These are phyloP conservation scores for Avena eriantha DNA, from an alignment of 176 grass and related monocot species.

Conservation along the genomic window DNA sequence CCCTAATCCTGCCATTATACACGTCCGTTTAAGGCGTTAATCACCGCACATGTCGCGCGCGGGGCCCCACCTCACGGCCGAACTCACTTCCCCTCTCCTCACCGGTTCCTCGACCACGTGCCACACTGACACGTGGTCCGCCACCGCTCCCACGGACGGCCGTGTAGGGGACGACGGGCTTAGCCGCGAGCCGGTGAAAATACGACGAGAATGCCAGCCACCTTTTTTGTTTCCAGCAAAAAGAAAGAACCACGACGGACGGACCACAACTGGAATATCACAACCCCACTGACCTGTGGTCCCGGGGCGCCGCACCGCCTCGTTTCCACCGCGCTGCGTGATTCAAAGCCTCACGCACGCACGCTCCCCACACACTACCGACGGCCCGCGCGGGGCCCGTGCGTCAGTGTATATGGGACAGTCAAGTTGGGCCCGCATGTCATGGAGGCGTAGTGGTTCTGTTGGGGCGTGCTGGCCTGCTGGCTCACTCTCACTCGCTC, in stretches of 20 bases:
- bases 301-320: background rate
- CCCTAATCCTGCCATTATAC: background rate
- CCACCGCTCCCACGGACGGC: background rate
- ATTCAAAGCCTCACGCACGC: background rate
- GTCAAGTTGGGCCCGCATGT: background rate
- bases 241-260: background rate
- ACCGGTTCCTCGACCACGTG: background rate
- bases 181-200: slow-evolving; percentile 24
- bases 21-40: background rate
- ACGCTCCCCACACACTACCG: background rate
- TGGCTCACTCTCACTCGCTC: slow-evolving; percentile 4
- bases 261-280: background rate
- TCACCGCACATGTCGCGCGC: background rate
- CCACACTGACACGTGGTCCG: slow-evolving; percentile 2
- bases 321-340: background rate
- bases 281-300: background rate
- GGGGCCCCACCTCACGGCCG: background rate
- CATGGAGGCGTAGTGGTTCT: slow-evolving; percentile 4
- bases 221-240: background rate
- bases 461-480: slow-evolving; percentile 33
- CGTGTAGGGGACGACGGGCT: background rate
- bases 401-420: background rate
- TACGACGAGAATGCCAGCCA: slow-evolving; percentile 12
- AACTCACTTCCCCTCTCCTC: background rate
- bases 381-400: background rate